A percentile compares a stretch with the other conserved stretches of the same genome.
Evolutionary conservation across 805 yeast genomes (phyloP).

Genomic region (Clavispora asparagi): DNA sequence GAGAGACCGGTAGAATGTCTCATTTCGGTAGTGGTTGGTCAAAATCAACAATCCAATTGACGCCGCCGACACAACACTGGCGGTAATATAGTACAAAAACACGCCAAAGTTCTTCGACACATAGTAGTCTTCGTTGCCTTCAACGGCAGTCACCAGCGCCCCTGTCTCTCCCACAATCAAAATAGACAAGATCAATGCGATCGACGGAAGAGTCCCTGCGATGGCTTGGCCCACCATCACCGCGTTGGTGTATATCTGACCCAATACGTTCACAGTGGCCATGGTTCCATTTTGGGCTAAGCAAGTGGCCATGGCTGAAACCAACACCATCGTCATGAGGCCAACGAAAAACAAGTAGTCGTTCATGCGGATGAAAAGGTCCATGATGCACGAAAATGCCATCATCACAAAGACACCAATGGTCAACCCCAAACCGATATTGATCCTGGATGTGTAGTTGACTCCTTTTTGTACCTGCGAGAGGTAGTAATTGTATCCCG

Average conservation of each 20-base stretch:
- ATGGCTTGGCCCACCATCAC: slow-evolving; percentile 93
- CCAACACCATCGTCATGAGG: slow-evolving; percentile 57
- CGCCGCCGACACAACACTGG: slow-evolving; percentile 41
- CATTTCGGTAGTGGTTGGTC: slow-evolving; percentile 23
- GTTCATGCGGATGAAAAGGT: slow-evolving; percentile 29
- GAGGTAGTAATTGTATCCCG: slow-evolving; percentile 53
- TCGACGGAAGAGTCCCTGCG: slow-evolving; percentile 88
- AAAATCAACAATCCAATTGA: slow-evolving; percentile 38
- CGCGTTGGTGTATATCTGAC: slow-evolving; percentile 77
- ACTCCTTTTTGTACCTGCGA: slow-evolving; percentile 62
- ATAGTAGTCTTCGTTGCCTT: slow-evolving; percentile 15
- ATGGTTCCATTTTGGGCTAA: slow-evolving; percentile 85
- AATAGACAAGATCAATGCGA: slow-evolving; percentile 57
- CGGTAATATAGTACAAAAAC: slow-evolving; percentile 45
- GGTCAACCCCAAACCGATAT: slow-evolving; percentile 56
- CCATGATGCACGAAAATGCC: slow-evolving; percentile 45
- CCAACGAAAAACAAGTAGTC: slow-evolving; percentile 42
- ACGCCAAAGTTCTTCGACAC: slow-evolving; percentile 37
- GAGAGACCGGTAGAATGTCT: slow-evolving; percentile 18
- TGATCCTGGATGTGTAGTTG: slow-evolving; percentile 52
- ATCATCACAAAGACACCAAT: slow-evolving; percentile 52
- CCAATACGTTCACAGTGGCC: slow-evolving; percentile 77
- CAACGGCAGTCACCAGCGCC: slow-evolving; percentile 6
- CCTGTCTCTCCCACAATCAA: slow-evolving; percentile 31
- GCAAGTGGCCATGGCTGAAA: slow-evolving; percentile 72